A percentile compares a stretch with the other conserved stretches of the same genome.
Evolutionary conservation across 2,329 filamentous ascomycete genomes (phyloP).

Genomic region (Didymella keratinophila): DNA sequence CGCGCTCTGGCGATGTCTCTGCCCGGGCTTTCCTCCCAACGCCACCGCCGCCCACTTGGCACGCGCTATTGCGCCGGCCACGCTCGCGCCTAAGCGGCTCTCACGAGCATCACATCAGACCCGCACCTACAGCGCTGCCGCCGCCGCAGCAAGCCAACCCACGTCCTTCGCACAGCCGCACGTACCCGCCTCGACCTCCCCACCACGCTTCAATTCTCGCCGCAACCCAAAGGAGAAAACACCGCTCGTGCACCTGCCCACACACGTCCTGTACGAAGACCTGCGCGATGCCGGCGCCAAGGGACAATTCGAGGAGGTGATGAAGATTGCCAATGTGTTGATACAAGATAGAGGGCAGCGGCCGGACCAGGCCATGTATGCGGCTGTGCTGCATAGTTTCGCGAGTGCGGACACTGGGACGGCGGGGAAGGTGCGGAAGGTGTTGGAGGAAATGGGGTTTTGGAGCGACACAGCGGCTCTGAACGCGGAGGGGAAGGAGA

Average conservation of each 20-base stretch:
- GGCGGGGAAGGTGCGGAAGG: slow-evolving; percentile 65
- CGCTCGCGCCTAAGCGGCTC: slow-evolving; percentile 3
- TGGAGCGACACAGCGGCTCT: slow-evolving; percentile 19
- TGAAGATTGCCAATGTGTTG: slow-evolving; percentile 64
- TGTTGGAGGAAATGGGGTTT: slow-evolving; percentile 76
- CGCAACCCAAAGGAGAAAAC: slow-evolving; percentile 11
- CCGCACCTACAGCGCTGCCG: slow-evolving; percentile 28
- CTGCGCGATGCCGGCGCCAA: slow-evolving; percentile 38
- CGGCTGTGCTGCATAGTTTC: slow-evolving; percentile 77
- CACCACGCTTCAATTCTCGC: not conserved
- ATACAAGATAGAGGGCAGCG: slow-evolving; percentile 63
- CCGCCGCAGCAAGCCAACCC: slow-evolving; percentile 13
- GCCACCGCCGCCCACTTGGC: not conserved
- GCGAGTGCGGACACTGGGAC: slow-evolving; percentile 70
- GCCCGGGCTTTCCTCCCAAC: slow-evolving; percentile 36
- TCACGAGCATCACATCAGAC: slow-evolving; percentile 9
- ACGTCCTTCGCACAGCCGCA: slow-evolving; percentile 13
- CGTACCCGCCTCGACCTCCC: not conserved
- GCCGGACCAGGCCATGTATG: slow-evolving; percentile 70
- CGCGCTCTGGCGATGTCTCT: slow-evolving; percentile 48
- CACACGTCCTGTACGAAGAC: slow-evolving; percentile 41
- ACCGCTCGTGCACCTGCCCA: slow-evolving; percentile 37
- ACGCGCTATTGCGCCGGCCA: slow-evolving; percentile 4
- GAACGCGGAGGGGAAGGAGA: slow-evolving; percentile 49
- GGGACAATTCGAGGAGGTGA: slow-evolving; percentile 38